Conservation (phyloP, 208 protist species). For the Trypanosoma vivax region DNA sequence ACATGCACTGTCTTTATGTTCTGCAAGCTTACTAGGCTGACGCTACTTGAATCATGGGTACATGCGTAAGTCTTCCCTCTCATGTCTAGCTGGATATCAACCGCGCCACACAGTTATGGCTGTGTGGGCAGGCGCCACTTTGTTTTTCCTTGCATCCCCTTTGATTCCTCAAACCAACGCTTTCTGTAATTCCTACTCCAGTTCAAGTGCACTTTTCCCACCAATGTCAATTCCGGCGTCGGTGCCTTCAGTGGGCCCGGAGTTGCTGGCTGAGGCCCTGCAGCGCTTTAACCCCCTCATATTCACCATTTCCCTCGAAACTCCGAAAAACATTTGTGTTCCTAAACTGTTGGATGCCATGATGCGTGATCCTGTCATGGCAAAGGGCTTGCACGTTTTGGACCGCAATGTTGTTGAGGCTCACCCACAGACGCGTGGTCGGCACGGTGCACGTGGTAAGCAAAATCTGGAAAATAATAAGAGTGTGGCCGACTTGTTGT, state of each 20-base stretch:
- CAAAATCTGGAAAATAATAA: constrained; percentile 10
- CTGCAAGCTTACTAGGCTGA: no score
- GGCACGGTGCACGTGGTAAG: not conserved
- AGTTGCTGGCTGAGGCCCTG: constrained; percentile 21
- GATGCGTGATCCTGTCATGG: constrained; percentile 15
- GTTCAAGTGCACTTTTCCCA: no score
- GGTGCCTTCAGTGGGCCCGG: constrained; percentile 4
- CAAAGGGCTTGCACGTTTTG: constrained; percentile 25
- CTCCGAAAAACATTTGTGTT: constrained; percentile 27
- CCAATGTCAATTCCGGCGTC: not conserved
- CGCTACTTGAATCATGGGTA: no score
- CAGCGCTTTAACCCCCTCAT: constrained; percentile 33
- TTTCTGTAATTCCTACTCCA: no score
- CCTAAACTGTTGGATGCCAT: constrained; percentile 22
- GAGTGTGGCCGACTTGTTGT: constrained; percentile 7
- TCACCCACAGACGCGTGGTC: constrained; percentile 1
- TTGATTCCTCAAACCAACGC: no score
- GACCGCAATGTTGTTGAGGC: constrained; percentile 3
- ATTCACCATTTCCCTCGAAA: constrained; percentile 30
- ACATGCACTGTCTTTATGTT: no score
- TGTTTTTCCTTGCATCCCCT: no score
- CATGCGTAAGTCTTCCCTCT: no score
- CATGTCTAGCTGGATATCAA: no score
- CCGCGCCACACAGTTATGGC: no score
- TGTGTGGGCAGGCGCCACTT: no score